Conservation (phyloP, 108 stramenopile genomes). For the Phaeodactylum tricornutum region DNA sequence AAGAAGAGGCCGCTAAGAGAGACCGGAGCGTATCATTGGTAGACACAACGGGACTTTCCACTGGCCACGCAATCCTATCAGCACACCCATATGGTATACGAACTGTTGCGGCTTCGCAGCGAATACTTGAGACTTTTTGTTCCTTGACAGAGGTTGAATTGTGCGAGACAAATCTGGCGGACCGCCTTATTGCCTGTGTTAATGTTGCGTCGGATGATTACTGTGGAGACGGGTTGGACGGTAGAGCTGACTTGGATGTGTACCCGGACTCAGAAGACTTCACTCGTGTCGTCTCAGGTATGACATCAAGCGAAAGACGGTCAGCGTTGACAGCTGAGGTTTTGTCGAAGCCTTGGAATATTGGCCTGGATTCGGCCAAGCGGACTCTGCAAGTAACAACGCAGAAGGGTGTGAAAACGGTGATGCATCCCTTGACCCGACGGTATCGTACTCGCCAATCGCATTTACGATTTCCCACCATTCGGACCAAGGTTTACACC, state of each 20-base stretch:
- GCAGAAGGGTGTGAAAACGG: constrained; percentile 15
- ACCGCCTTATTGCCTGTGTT: background rate
- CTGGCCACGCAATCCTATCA: too few species aligned
- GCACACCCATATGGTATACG: background rate
- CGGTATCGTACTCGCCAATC: background rate
- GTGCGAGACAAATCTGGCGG: too few species aligned
- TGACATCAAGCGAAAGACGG: background rate
- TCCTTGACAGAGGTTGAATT: too few species aligned
- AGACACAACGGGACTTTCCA: too few species aligned
- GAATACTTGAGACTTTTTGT: too few species aligned
- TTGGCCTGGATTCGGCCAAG: constrained; percentile 12
- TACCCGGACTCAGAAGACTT: too few species aligned
- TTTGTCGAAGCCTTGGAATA: background rate
- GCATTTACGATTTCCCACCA: background rate
- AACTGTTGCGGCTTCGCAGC: background rate
- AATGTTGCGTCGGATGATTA: background rate
- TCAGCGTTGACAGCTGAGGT: background rate
- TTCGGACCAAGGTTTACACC: background rate
- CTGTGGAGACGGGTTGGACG: background rate
- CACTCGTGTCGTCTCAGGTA: too few species aligned
- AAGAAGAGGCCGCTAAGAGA: too few species aligned
- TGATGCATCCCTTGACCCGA: background rate
- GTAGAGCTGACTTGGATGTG: too few species aligned
- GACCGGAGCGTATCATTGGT: too few species aligned
- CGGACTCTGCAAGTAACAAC: constrained; percentile 9